These are phyloP conservation scores for Periconia sp. DNA, from an alignment of 2,329 filamentous ascomycete species.

Conservation along the genomic window DNA sequence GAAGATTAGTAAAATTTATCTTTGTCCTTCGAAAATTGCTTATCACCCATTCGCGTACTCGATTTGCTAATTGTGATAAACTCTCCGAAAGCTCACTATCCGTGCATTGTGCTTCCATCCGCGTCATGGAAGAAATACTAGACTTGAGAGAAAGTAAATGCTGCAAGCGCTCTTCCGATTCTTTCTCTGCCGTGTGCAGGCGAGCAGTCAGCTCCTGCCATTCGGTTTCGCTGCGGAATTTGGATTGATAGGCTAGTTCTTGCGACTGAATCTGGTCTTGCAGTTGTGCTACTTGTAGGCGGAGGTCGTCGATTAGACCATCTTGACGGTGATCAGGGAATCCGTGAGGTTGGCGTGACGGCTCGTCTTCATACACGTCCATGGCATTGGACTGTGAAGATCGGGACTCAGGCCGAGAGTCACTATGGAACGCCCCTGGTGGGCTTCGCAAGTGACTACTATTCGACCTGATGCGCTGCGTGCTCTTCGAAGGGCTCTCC, in stretches of 20 bases:
- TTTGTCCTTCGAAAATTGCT: slow-evolving; percentile 67
- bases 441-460: slow-evolving; percentile 2
- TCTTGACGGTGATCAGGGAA: slow-evolving; percentile 7
- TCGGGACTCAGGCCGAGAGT: slow-evolving; percentile 6
- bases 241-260: slow-evolving; percentile 13
- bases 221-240: slow-evolving; percentile 19
- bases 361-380: slow-evolving; percentile 7
- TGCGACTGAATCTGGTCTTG: slow-evolving; percentile 27
- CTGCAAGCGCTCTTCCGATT: slow-evolving; percentile 56
- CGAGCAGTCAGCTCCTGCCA: slow-evolving; percentile 30
- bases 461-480: background rate
- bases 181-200: slow-evolving; percentile 53
- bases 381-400: slow-evolving; percentile 3
- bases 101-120: slow-evolving; percentile 61
- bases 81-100: slow-evolving; percentile 68
- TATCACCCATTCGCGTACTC: slow-evolving; percentile 74
- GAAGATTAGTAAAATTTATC: slow-evolving; percentile 38
- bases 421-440: slow-evolving; percentile 2
- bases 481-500: background rate
- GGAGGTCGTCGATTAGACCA: slow-evolving; percentile 22
- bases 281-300: slow-evolving; percentile 23
- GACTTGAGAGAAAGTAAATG: slow-evolving; percentile 71
- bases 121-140: slow-evolving; percentile 69
- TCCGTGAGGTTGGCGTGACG: slow-evolving; percentile 3
- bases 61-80: slow-evolving; percentile 64